These are phyloP conservation scores for Pseudotsuga menziesii DNA, from an alignment of 75 land plant genomes.

Conservation along the genomic window DNA sequence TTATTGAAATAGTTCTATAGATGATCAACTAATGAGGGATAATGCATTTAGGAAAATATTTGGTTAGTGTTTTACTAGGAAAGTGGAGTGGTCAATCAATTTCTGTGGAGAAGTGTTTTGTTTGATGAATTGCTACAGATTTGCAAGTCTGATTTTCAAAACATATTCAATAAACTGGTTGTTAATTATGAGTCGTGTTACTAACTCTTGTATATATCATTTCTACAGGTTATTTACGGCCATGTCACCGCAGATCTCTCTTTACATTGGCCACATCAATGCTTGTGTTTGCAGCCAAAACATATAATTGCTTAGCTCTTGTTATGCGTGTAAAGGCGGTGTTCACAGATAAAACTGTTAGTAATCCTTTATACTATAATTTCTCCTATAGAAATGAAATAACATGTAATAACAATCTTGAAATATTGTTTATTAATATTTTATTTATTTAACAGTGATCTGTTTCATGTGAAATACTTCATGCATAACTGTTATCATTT, in stretches of 20 bases:
- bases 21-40: not conserved
- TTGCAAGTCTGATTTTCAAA: not conserved
- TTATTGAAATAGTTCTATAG: not conserved
- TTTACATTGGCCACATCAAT: conserved; percentile 76
- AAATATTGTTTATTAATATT: not conserved
- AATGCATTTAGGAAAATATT: conserved; percentile 9
- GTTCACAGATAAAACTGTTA: conserved; percentile 47
- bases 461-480: not conserved
- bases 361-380: conserved; percentile 6
- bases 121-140: not conserved
- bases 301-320: conserved; percentile 63
- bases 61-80: not conserved
- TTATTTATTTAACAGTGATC: not conserved
- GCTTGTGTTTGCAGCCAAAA: conserved; percentile 80
- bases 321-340: conserved; percentile 40
- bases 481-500: not conserved
- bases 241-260: conserved; percentile 79
- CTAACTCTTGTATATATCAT: not conserved
- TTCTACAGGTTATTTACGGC: conserved; percentile 47
- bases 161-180: not conserved
- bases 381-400: not conserved
- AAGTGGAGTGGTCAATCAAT: not conserved
- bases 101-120: not conserved
- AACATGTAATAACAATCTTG: not conserved
- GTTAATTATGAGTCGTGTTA: not conserved